Base-by-base conservation (phyloP, 768 basidiomycete species). In the Coprinopsis marcescibilis region DNA sequence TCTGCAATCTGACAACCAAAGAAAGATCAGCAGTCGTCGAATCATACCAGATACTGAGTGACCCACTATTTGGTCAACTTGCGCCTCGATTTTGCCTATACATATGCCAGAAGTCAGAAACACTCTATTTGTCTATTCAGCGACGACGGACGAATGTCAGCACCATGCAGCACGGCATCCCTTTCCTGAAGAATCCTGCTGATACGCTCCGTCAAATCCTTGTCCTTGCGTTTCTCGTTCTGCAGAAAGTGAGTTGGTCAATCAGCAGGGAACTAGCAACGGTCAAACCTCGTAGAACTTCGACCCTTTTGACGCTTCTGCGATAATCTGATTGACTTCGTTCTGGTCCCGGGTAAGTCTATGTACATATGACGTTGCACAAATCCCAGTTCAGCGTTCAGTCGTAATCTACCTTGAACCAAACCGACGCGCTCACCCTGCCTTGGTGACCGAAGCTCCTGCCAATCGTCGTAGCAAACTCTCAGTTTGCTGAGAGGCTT, bases 191-290 rank as follows among this genome's bases (percentile, higher is more conserved):
- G 64, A 27, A 92, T 79, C 57, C 71, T 78, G 39, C 74, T 65
- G 45, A 97, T 91, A 53, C 83, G 77, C 48, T 80, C 76, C 0
- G 85, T 90, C 37, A 96, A 65, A 42, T 89, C 87, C 54, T 82
- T 83, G 63, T 97, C 91, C 59, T 89, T 93, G 58, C 79, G 77
- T 62, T 89, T 91, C 69, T 96, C 92, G 54, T 94, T 92, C 80
- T 89, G 55, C 26, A 46, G 51, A n/a, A 27, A 30, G 25, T 45
- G 25, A 34, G 49, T 36, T 13, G 10, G 26, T 43, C 24, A 29
- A 20, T 24, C 19, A 46, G 27, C 13, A 34, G 24, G 21, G 3
- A 20, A 33, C 19, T 3, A 11, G 19, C 15, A n/a, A 39, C 40
- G 45, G 5, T 52, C 71, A 57, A 60, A 78, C 85, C 70, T 91